phyloP scores from a whole-genome alignment of 495 filamentous ascomycete species.

The Penicillium maclennaniae region DNA sequence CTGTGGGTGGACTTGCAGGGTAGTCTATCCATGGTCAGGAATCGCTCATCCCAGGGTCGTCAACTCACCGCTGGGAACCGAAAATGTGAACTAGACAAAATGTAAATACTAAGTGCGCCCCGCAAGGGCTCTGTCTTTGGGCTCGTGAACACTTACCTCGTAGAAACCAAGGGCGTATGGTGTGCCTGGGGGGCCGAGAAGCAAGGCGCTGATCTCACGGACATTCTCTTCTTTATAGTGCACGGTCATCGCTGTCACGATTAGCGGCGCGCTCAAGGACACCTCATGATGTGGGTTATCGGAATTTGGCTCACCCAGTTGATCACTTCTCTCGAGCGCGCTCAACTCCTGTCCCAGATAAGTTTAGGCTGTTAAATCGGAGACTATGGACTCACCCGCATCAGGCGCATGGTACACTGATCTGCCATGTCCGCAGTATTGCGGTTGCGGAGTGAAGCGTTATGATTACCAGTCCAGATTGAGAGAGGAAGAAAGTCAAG shows the following conservation, averaged over 20 bases:
- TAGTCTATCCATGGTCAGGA: conserved; percentile 58
- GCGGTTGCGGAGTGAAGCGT: background rate
- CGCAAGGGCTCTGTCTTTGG: background rate
- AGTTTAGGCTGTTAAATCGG: background rate
- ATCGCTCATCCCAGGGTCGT: background rate
- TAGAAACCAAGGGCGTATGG: conserved; percentile 98
- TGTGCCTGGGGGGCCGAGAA: conserved; percentile 90
- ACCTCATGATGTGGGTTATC: background rate
- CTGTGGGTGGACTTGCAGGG: conserved; percentile 73
- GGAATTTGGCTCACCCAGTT: conserved; percentile 7
- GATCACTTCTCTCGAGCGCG: conserved; percentile 14
- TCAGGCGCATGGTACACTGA: conserved; percentile 17
- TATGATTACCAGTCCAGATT: background rate
- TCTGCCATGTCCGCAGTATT: conserved; percentile 9
- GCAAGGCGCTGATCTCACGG: conserved; percentile 79
- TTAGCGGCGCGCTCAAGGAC: background rate
- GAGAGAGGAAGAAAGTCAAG: background rate
- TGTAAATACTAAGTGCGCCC: background rate
- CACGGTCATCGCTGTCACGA: conserved; percentile 40
- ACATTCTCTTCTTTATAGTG: conserved; percentile 83
- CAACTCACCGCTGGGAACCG: conserved; percentile 30
- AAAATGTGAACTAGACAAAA: conserved; percentile 31
- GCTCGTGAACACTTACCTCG: conserved; percentile 53
- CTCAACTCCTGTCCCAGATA: conserved; percentile 13
- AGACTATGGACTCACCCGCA: conserved; percentile 8